These are phyloP conservation scores for Prunus dulcis DNA, from an alignment of 306 rosid species.

Conservation along the genomic window DNA sequence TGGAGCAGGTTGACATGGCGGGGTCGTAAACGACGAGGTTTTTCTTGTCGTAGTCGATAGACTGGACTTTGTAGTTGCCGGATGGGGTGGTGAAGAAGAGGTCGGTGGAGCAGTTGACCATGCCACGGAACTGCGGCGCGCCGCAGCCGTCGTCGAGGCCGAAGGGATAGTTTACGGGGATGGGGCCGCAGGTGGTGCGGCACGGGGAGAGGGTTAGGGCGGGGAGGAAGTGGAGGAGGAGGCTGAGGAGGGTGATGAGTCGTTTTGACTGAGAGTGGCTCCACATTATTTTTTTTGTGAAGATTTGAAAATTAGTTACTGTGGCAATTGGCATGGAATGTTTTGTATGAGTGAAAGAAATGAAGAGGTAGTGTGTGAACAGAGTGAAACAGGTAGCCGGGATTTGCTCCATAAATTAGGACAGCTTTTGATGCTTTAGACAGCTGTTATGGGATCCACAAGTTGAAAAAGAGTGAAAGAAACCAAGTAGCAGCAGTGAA, in stretches of 20 bases:
- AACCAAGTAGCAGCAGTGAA: neutral
- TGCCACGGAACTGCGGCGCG: conserved; percentile 74
- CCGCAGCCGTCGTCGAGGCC: conserved; percentile 92
- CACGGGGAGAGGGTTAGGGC: conserved; percentile 41
- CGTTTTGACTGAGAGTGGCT: neutral
- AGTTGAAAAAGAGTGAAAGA: conserved; percentile 12
- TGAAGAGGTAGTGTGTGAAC: neutral
- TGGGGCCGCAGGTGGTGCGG: conserved; percentile 63
- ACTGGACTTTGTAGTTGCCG: conserved; percentile 79
- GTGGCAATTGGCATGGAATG: neutral
- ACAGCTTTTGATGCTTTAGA: neutral
- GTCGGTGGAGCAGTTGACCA: conserved; percentile 71
- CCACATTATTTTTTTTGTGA: neutral
- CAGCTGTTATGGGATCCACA: conserved; percentile 24
- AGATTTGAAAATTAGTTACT: neutral
- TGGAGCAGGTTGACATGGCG: conserved; percentile 87
- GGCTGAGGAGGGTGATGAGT: neutral
- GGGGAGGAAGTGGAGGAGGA: neutral
- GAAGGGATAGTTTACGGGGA: conserved; percentile 75
- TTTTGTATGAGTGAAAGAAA: neutral
- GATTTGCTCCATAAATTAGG: conserved; percentile 15
- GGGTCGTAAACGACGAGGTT: conserved; percentile 70
- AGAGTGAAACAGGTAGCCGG: neutral
- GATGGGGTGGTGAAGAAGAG: conserved; percentile 81
- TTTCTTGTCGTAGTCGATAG: conserved; percentile 66